Evolutionary conservation across 306 rosid genomes (phyloP).

Genomic region (Carpinus fangiana): DNA sequence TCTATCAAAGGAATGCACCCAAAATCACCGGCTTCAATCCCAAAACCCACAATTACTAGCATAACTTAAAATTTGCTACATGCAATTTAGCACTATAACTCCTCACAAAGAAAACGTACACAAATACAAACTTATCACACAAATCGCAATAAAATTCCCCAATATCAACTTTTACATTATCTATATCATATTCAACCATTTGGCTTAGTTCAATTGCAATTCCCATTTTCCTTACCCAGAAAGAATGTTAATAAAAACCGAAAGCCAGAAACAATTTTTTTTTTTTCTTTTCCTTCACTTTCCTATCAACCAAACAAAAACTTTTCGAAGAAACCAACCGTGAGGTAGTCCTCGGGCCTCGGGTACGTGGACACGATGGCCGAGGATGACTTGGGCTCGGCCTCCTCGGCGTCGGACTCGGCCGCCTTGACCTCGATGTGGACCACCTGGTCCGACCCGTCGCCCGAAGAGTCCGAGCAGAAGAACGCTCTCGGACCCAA

Average conservation of each 20-base stretch:
- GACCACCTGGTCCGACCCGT: slow-evolving; percentile 53
- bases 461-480: slow-evolving; percentile 77
- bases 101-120: not conserved
- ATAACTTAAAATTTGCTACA: not conserved
- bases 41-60: not conserved
- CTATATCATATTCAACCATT: not conserved
- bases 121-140: not conserved
- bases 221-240: not conserved
- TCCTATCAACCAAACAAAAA: not conserved
- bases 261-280: not conserved
- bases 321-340: slow-evolving; percentile 51
- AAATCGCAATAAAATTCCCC: not conserved
- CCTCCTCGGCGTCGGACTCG: slow-evolving; percentile 49
- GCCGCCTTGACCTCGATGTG: slow-evolving; percentile 55
- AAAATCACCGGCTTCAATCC: not conserved
- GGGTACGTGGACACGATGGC: slow-evolving; percentile 88
- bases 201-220: not conserved
- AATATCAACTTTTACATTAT: not conserved
- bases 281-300: not conserved
- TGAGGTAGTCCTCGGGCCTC: slow-evolving; percentile 88
- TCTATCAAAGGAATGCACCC: not conserved
- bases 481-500: slow-evolving; percentile 51
- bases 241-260: not conserved
- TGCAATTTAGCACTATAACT: not conserved
- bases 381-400: slow-evolving; percentile 52